phyloP scores from a whole-genome alignment of 106 monocot species.

The Posidonia australis region DNA sequence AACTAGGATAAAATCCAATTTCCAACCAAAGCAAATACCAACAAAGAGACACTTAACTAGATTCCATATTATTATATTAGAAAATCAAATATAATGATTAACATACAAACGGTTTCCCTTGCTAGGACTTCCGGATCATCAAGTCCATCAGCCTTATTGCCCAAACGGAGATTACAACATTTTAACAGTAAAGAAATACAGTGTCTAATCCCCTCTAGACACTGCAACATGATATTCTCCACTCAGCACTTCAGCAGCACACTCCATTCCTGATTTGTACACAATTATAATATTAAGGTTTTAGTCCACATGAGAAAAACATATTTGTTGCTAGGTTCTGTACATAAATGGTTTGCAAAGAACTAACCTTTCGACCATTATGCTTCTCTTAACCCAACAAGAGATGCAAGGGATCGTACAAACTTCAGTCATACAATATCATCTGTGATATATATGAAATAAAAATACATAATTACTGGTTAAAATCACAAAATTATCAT shows the following conservation, averaged over 20 bases:
- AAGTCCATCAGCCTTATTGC: slow-evolving; percentile 11
- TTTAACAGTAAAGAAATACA: background rate
- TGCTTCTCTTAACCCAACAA: too few species aligned
- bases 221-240: slow-evolving; percentile 15
- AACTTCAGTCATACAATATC: too few species aligned
- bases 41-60: background rate
- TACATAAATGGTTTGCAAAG: too few species aligned
- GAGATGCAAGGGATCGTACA: too few species aligned
- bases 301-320: background rate
- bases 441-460: too few species aligned
- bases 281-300: background rate
- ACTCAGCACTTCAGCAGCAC: background rate
- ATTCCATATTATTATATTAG: background rate
- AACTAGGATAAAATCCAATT: too few species aligned
- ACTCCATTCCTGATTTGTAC: background rate
- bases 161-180: slow-evolving; percentile 7
- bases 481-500: too few species aligned
- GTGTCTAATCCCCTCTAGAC: slow-evolving; percentile 11
- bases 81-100: background rate
- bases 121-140: slow-evolving; percentile 17
- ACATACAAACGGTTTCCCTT: slow-evolving; percentile 17
- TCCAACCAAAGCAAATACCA: background rate
- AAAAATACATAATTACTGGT: too few species aligned
- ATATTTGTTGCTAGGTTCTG: background rate
- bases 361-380: too few species aligned